Conservation (phyloP, 495 filamentous ascomycete genomes). For the Hyaloscypha variabilis region DNA sequence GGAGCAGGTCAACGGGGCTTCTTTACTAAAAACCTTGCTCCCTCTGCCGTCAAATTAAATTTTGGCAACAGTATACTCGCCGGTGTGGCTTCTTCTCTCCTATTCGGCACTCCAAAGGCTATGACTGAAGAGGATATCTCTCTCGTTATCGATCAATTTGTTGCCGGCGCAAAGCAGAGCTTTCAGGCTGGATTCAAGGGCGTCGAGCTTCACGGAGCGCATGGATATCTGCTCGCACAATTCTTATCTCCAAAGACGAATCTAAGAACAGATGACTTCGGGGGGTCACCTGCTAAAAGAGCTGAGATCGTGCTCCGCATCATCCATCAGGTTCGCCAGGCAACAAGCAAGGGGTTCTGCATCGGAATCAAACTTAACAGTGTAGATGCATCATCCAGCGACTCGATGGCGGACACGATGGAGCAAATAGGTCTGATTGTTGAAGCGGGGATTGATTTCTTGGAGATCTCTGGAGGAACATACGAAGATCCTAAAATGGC, state of each 20-base stretch:
- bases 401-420: slow-evolving; percentile 50
- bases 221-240: slow-evolving; percentile 72
- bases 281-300: slow-evolving; percentile 60
- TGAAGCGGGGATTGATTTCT: slow-evolving; percentile 59
- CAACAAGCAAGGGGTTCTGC: slow-evolving; percentile 49
- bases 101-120: slow-evolving; percentile 48
- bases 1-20: slow-evolving; percentile 47
- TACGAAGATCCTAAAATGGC: slow-evolving; percentile 55
- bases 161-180: slow-evolving; percentile 46
- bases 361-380: slow-evolving; percentile 68
- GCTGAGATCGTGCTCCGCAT: slow-evolving; percentile 54
- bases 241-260: slow-evolving; percentile 66
- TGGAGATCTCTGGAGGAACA: slow-evolving; percentile 62
- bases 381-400: slow-evolving; percentile 47
- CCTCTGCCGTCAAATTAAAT: slow-evolving; percentile 48
- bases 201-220: slow-evolving; percentile 59
- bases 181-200: slow-evolving; percentile 58
- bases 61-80: slow-evolving; percentile 44
- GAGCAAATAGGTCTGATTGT: slow-evolving; percentile 54
- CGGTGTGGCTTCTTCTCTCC: slow-evolving; percentile 34
- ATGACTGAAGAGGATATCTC: slow-evolving; percentile 54
- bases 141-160: slow-evolving; percentile 52
- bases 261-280: slow-evolving; percentile 63
- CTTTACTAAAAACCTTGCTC: slow-evolving; percentile 49
- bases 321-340: slow-evolving; percentile 43